These are phyloP conservation scores for Komagataella kurtzmanii DNA, from an alignment of 805 yeast genomes.

Conservation along the genomic window DNA sequence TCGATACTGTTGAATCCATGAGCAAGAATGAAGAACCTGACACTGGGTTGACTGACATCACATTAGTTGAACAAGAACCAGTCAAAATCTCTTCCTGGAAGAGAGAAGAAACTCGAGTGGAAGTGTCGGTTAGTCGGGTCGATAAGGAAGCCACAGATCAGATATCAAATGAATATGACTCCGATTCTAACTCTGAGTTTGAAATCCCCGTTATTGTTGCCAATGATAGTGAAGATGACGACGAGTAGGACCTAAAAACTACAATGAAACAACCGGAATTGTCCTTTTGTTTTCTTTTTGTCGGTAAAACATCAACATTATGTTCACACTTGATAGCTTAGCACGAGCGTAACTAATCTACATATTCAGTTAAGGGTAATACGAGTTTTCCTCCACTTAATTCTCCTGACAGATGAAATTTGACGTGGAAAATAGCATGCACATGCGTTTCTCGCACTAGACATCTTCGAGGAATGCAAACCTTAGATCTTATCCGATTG, in stretches of 20 bases:
- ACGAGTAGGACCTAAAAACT: constrained; percentile 1
- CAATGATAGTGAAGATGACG: constrained; percentile 15
- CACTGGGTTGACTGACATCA: neutral
- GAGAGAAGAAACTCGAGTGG: neutral
- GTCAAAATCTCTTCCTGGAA: neutral
- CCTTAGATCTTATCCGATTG: too few species aligned
- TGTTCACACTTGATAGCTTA: too few species aligned
- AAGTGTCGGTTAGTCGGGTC: neutral
- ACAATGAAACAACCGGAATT: neutral
- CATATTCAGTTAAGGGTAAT: neutral
- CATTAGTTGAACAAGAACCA: constrained; percentile 1
- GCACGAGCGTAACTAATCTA: neutral
- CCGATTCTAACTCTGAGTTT: constrained; percentile 13
- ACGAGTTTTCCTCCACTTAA: neutral
- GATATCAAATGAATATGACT: neutral
- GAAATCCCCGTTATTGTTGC: constrained; percentile 22
- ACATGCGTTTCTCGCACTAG: neutral
- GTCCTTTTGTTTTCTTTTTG: too few species aligned
- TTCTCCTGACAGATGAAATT: too few species aligned
- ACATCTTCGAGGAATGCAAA: neutral
- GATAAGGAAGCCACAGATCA: too few species aligned
- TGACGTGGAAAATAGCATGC: too few species aligned
- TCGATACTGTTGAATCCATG: constrained; percentile 1
- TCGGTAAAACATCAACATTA: too few species aligned
- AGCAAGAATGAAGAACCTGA: neutral